Base-by-base conservation (phyloP, 768 basidiomycete species). In the Candolleomyces eurysporus region DNA sequence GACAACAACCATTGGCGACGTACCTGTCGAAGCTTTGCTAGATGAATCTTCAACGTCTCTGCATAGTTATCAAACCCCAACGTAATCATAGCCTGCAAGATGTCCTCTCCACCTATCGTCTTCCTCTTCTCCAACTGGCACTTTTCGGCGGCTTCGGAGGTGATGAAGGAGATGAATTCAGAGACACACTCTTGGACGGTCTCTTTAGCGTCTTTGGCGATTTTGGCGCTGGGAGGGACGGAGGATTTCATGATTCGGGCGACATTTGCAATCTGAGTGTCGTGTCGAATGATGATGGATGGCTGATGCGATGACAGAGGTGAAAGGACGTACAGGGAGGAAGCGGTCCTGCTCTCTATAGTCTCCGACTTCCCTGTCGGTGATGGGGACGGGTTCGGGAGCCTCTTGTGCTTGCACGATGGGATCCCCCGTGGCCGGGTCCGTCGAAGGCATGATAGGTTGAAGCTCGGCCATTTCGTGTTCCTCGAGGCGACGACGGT, bases 111-210 rank as follows among this genome's bases (percentile, higher is more conserved):
- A 13, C 94, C 95, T 48, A 98, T 95, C 61, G 96, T 98, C 80
- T 98, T 98, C 63, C 96, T 84, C 76, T 98, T 98, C 79, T 98
- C 96, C 66, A 91, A 80, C 71, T 91, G 85, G 66, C 94, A 96
- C 69, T 94, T 94, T 75, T 98, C 96, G 16, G 93, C 94, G 5
- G 96, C 96, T 74, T 98, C 96, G 48, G 89, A 92, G 31, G 96
- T 97, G 78, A 98, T 94, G 82, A 98, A 98, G 67, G 88, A 89
- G 73, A 98, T 98, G 80, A 97, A 98, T 78, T 98, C 96, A 48
- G 92, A 94, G 59, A 97, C 94, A 75, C 96, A 97, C 76, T 98
- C 96, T 73, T 98, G 96, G 48, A 98, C 94, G 75, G 93, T 95
- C 76, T 98, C 96, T 72, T 98, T 98, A 49, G 95, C 95, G 75